These are phyloP conservation scores for Plasmopara muralis DNA, from an alignment of 352 stramenopile genomes.

Conservation along the genomic window DNA sequence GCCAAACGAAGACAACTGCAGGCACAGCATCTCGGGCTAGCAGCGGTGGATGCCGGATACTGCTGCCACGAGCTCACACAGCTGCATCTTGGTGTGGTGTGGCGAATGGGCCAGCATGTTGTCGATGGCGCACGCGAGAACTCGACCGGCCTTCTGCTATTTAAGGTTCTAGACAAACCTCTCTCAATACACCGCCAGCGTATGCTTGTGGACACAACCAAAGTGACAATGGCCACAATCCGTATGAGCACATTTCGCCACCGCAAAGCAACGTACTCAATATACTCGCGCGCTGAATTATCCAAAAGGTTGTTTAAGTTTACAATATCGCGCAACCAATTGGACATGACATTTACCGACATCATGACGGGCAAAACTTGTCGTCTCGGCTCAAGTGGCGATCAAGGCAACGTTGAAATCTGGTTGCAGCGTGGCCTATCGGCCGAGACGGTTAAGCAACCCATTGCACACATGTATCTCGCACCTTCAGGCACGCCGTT, in stretches of 20 bases:
- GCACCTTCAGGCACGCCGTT: constrained; percentile 13
- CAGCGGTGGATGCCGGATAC: constrained; percentile 27
- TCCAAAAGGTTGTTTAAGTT: constrained; percentile 30
- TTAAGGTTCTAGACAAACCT: constrained; percentile 24
- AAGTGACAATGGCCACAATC: constrained; percentile 28
- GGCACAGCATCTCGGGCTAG: constrained; percentile 28
- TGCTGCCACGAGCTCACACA: constrained; percentile 30
- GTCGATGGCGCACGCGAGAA: constrained; percentile 23
- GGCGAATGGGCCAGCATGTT: constrained; percentile 21
- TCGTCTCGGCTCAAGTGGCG: constrained; percentile 19
- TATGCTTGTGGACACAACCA: constrained; percentile 20
- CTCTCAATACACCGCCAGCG: constrained; percentile 33
- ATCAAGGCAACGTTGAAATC: constrained; percentile 28
- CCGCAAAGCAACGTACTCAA: constrained; percentile 25
- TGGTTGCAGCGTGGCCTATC: constrained; percentile 28
- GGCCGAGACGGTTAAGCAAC: constrained; percentile 10
- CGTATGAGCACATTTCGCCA: constrained; percentile 27
- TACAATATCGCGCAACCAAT: constrained; percentile 11
- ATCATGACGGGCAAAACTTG: constrained; percentile 31
- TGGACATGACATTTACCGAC: constrained; percentile 30
- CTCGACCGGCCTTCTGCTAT: constrained; percentile 25
- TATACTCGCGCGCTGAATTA: constrained; percentile 13
- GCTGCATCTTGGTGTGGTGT: constrained; percentile 25
- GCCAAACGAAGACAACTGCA: constrained; percentile 17
- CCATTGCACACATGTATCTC: constrained; percentile 30